Evolutionary conservation across 192 early-diverging fungal species (phyloP).

Genomic region (Pecoramyces ruminantium): DNA sequence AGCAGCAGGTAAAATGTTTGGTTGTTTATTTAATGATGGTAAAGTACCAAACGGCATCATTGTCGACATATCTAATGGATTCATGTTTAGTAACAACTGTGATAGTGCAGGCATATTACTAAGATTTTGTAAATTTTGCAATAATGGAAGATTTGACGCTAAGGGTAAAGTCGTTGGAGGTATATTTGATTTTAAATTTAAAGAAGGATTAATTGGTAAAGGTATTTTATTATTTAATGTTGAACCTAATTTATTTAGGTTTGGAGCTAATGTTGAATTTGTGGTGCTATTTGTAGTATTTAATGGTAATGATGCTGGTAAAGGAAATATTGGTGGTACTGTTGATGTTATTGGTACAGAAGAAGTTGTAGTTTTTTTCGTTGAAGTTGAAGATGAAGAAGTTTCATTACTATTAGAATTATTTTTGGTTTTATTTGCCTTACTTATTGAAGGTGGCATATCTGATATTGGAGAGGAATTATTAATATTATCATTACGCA

Average conservation of each 20-base stretch:
- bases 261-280: not conserved
- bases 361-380: not conserved
- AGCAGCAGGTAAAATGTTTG: not conserved
- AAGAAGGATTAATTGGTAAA: not conserved
- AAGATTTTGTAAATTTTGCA: not conserved
- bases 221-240: not conserved
- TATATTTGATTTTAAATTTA: not conserved
- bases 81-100: not conserved
- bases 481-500: not conserved
- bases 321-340: not conserved
- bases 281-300: not conserved
- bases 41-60: not conserved
- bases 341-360: not conserved
- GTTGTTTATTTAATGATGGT: not conserved
- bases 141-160: not conserved
- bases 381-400: not conserved
- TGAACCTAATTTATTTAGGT: not conserved
- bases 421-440: not conserved
- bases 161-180: not conserved
- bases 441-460: not conserved
- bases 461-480: not conserved
- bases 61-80: not conserved
- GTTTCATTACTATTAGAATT: not conserved
- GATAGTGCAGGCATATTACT: not conserved
- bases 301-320: not conserved